A percentile compares a stretch with the other conserved stretches of the same genome.
These are phyloP conservation scores for Dryas octopetala DNA, from an alignment of 306 rosid genomes.

Conservation along the genomic window DNA sequence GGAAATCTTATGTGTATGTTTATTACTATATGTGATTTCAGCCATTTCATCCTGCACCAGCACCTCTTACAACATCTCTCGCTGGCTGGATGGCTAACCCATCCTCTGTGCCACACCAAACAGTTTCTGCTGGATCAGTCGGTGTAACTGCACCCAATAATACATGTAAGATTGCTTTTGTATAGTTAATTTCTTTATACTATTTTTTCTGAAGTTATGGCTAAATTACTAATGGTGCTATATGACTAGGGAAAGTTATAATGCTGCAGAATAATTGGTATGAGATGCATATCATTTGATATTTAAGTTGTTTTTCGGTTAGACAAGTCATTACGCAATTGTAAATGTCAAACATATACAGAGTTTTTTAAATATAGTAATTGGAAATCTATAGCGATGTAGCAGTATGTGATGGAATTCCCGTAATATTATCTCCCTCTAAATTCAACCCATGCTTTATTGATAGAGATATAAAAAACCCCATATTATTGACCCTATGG, in stretches of 20 bases:
- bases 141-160: conserved; percentile 67
- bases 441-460: background rate
- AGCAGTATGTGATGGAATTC: background rate
- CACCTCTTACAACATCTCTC: conserved; percentile 50
- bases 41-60: conserved; percentile 74
- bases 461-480: background rate
- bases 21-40: conserved; percentile 19
- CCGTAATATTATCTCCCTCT: background rate
- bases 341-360: background rate
- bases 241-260: background rate
- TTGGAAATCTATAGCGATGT: background rate
- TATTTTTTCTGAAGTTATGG: background rate
- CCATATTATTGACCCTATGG: background rate
- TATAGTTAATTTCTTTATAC: background rate
- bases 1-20: conserved; percentile 4
- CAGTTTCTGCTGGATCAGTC: conserved; percentile 65
- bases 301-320: background rate
- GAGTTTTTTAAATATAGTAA: background rate
- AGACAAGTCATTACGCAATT: background rate
- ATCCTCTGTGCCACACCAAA: conserved; percentile 55
- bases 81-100: conserved; percentile 82
- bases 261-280: background rate
- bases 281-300: background rate
- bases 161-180: conserved; percentile 41
- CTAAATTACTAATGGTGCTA: conserved; percentile 16